phyloP scores from a whole-genome alignment of 2,329 filamentous ascomycete genomes.

The Microdochium paspali region DNA sequence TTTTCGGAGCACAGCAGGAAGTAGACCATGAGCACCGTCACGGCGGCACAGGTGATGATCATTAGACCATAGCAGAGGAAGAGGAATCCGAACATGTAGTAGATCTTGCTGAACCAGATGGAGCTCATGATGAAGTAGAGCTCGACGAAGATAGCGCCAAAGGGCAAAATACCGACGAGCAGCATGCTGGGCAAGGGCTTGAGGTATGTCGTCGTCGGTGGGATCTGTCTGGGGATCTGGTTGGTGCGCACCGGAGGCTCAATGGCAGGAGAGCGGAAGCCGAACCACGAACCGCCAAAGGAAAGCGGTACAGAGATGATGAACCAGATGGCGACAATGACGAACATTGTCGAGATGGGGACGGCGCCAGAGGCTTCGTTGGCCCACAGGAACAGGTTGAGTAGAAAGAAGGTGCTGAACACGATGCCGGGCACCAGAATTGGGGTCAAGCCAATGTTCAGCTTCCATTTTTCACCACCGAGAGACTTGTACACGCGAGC shows the following conservation, averaged over 20 bases:
- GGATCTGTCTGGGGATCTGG: conserved; percentile 96
- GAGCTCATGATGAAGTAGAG: conserved; percentile 99
- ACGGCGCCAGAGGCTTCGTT: conserved; percentile 88
- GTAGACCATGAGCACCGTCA: conserved; percentile 90
- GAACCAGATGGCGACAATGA: conserved; percentile 92
- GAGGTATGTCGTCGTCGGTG: conserved; percentile 73
- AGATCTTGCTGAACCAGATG: conserved; percentile 97
- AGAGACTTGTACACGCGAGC: conserved; percentile 91
- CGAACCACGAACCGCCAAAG: conserved; percentile 83
- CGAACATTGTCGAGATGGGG: conserved; percentile 93
- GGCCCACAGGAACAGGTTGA: conserved; percentile 94
- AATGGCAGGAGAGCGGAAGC: conserved; percentile 66
- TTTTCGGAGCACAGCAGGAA: conserved; percentile 94
- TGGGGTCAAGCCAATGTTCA: conserved; percentile 84
- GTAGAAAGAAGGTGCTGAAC: conserved; percentile 81
- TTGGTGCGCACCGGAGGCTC: conserved; percentile 86
- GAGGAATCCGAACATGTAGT: conserved; percentile 99
- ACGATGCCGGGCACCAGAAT: conserved; percentile 77
- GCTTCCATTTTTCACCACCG: conserved; percentile 86
- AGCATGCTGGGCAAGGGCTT: conserved; percentile 83
- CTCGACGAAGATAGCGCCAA: conserved; percentile 95
- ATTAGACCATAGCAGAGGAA: conserved; percentile 97
- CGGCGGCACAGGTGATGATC: conserved; percentile 88
- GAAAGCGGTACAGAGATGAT: conserved; percentile 89
- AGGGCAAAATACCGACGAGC: conserved; percentile 84